Conservation (phyloP, 768 basidiomycete genomes). For the Mycena maculata region DNA sequence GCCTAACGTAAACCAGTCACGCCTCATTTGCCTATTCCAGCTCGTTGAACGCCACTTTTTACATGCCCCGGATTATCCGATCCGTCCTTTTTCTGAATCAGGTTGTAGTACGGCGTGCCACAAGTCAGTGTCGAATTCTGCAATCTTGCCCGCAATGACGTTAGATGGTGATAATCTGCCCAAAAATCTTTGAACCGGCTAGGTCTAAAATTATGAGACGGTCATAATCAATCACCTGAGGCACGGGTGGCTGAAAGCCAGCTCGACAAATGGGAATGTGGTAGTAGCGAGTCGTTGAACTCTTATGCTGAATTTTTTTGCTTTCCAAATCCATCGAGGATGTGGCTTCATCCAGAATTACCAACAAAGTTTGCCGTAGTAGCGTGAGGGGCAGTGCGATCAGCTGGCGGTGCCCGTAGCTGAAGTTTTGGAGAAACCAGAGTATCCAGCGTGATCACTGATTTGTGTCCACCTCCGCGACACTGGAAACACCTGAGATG, state of each 20-base stretch:
- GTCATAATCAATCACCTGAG: slow-evolving; percentile 84
- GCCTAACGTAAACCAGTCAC: background rate
- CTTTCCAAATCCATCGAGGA: slow-evolving; percentile 89
- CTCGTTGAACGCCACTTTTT: slow-evolving; percentile 43
- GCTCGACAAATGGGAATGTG: slow-evolving; percentile 4
- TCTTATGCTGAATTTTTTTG: slow-evolving; percentile 89
- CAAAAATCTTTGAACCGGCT: background rate
- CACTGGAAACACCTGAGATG: slow-evolving; percentile 48
- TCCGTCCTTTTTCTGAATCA: slow-evolving; percentile 54
- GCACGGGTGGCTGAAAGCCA: slow-evolving; percentile 47
- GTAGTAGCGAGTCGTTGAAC: slow-evolving; percentile 75
- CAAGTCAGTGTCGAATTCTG: slow-evolving; percentile 62
- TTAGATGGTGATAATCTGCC: no score
- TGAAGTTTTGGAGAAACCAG: slow-evolving; percentile 92
- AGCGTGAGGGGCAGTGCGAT: slow-evolving; percentile 88
- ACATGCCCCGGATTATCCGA: slow-evolving; percentile 64
- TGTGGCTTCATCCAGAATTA: slow-evolving; percentile 86
- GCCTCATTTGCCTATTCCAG: slow-evolving; percentile 50
- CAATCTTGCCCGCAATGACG: slow-evolving; percentile 16
- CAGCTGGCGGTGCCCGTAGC: slow-evolving; percentile 91
- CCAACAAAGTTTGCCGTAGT: slow-evolving; percentile 74
- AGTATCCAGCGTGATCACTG: slow-evolving; percentile 73
- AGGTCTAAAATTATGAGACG: slow-evolving; percentile 78
- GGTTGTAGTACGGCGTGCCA: no score
- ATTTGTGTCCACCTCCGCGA: slow-evolving; percentile 68